phyloP scores from a whole-genome alignment of 2,329 filamentous ascomycete genomes.

The Cordyceps tenuipes region DNA sequence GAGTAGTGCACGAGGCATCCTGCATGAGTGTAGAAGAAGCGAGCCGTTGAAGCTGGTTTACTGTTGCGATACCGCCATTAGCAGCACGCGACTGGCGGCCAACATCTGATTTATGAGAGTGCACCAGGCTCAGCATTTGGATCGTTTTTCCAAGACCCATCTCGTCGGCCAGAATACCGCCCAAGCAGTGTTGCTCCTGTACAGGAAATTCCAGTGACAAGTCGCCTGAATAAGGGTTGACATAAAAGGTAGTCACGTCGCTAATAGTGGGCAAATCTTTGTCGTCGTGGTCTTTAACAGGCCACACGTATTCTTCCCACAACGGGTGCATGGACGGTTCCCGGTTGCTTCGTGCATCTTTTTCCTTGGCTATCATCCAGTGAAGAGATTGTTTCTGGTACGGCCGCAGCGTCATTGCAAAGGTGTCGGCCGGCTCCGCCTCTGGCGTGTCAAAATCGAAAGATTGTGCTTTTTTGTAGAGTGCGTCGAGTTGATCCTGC shows the following conservation, averaged over 20 bases:
- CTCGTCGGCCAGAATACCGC: conserved; percentile 88
- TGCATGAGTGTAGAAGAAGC: conserved; percentile 50
- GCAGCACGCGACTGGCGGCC: conserved; percentile 30
- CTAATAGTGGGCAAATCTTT: conserved; percentile 59
- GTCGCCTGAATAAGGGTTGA: conserved; percentile 95
- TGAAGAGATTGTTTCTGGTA: conserved; percentile 94
- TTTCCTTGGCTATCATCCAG: conserved; percentile 96
- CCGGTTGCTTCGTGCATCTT: conserved; percentile 60
- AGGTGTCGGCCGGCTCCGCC: conserved; percentile 73
- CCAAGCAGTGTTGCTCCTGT: conserved; percentile 90
- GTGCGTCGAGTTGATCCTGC: conserved; percentile 84
- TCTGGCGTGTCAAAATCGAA: conserved; percentile 92
- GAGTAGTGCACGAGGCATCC: conserved; percentile 74
- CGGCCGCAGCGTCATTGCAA: conserved; percentile 73
- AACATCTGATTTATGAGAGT: conserved; percentile 63
- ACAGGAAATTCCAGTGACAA: conserved; percentile 83
- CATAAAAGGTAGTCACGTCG: conserved; percentile 70
- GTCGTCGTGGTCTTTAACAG: conserved; percentile 77
- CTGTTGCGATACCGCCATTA: conserved; percentile 27
- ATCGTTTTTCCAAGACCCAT: conserved; percentile 99
- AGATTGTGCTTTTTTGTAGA: conserved; percentile 93
- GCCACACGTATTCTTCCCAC: conserved; percentile 95
- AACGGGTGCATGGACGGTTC: conserved; percentile 88
- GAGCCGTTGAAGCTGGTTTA: conserved; percentile 56
- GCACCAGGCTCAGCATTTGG: conserved; percentile 91